Conservation (phyloP, 768 basidiomycete species). For the Lyophyllum shimeji region DNA sequence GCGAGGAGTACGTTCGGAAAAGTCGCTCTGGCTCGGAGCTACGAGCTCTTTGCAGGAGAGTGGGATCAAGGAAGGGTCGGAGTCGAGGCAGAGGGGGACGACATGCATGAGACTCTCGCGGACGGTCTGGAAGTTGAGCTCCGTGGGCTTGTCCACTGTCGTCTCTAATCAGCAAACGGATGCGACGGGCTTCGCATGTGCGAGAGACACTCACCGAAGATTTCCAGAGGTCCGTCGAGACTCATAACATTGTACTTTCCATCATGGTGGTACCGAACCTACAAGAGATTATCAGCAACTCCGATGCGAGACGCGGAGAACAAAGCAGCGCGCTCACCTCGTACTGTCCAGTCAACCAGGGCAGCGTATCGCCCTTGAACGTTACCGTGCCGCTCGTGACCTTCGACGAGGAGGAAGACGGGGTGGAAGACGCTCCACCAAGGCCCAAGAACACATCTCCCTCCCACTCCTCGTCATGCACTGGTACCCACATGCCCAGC, state of each 20-base stretch:
- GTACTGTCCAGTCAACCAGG: conserved; percentile 85
- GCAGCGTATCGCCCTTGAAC: conserved; percentile 78
- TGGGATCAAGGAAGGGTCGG: conserved; percentile 81
- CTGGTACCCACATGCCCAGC: conserved; percentile 90
- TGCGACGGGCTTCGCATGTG: neutral
- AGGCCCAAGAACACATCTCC: conserved; percentile 71
- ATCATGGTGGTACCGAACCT: conserved; percentile 93
- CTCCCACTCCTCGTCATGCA: conserved; percentile 91
- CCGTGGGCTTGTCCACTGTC: conserved; percentile 67
- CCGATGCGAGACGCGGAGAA: neutral
- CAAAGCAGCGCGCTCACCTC: conserved; percentile 52
- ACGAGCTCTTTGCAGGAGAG: conserved; percentile 50
- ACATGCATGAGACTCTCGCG: conserved; percentile 68
- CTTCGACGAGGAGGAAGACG: no score
- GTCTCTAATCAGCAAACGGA: conserved; percentile 5
- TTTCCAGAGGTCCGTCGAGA: conserved; percentile 80
- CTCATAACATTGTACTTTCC: conserved; percentile 97
- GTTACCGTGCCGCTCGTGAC: conserved; percentile 65
- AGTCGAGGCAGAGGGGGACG: conserved; percentile 85
- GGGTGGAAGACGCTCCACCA: conserved; percentile 31
- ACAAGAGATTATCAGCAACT: neutral
- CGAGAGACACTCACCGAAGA: conserved; percentile 64
- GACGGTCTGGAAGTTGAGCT: conserved; percentile 64
- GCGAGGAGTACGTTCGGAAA: neutral
- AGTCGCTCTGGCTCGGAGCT: conserved; percentile 16